A percentile compares a stretch with the other conserved stretches of the same genome.
Conservation (phyloP, 129 eudicot genomes). For the Saposhnikovia divaricata region DNA sequence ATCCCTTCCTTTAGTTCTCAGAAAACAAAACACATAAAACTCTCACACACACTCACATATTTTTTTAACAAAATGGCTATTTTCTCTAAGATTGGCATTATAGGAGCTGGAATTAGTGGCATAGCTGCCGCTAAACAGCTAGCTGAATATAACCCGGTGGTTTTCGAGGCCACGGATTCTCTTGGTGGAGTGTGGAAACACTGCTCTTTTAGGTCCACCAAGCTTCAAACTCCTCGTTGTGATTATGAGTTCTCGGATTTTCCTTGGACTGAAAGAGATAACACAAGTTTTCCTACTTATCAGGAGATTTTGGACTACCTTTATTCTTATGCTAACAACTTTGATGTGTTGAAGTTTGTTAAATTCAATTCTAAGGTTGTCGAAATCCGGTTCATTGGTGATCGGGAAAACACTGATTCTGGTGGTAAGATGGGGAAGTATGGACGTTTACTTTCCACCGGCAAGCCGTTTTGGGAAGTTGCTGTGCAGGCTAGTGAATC, state of each 20-base stretch:
- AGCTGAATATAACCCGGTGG: constrained; percentile 57
- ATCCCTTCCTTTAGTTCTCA: not conserved
- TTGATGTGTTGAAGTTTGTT: constrained; percentile 64
- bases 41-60: not conserved
- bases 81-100: constrained; percentile 60
- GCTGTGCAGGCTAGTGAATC: constrained; percentile 45
- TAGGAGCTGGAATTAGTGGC: constrained; percentile 96
- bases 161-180: constrained; percentile 77
- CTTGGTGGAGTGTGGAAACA: constrained; percentile 94
- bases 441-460: constrained; percentile 27
- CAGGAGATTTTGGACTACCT: constrained; percentile 65
- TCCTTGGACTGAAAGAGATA: constrained; percentile 77
- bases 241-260: constrained; percentile 94
- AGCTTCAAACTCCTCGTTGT: constrained; percentile 89
- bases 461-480: constrained; percentile 38
- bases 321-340: constrained; percentile 61
- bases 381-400: constrained; percentile 56
- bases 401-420: not conserved
- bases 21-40: not conserved
- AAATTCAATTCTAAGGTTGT: constrained; percentile 73
- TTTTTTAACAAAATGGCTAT: constrained; percentile 21
- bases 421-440: constrained; percentile 17
- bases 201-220: constrained; percentile 64
- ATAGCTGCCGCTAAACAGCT: constrained; percentile 92
- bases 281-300: constrained; percentile 57